These are phyloP conservation scores for Neurospora terricola DNA, from an alignment of 495 filamentous ascomycete genomes.

Conservation along the genomic window DNA sequence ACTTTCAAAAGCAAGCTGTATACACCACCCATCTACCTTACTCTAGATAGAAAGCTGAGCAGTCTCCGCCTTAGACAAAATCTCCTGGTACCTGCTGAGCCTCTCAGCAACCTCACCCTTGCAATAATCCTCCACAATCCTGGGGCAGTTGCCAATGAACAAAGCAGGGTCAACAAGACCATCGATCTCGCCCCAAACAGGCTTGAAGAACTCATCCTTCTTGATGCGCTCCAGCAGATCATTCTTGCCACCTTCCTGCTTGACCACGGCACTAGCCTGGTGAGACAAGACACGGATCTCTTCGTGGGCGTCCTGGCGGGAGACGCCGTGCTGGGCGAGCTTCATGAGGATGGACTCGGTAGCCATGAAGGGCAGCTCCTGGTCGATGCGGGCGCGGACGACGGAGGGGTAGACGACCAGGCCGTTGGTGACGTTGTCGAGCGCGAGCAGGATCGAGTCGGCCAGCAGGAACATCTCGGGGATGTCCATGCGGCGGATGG, in stretches of 20 bases:
- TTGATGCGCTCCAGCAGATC: conserved; percentile 78
- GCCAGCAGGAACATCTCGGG: conserved; percentile 71
- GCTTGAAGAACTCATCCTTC: conserved; percentile 65
- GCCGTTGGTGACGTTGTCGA: conserved; percentile 76
- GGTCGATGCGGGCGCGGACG: conserved; percentile 56
- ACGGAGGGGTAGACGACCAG: conserved; percentile 80
- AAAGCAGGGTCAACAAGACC: conserved; percentile 57
- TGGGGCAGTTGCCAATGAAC: conserved; percentile 51
- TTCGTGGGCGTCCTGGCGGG: conserved; percentile 87
- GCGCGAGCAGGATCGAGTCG: conserved; percentile 69
- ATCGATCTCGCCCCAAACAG: conserved; percentile 70
- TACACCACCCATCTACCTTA: background rate
- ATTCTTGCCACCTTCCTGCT: conserved; percentile 65
- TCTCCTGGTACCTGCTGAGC: conserved; percentile 17
- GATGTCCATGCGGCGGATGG: conserved; percentile 42
- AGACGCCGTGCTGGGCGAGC: conserved; percentile 61
- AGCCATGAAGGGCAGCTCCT: conserved; percentile 86
- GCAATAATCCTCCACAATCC: conserved; percentile 40
- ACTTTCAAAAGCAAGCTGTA: background rate
- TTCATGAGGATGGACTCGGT: conserved; percentile 86
- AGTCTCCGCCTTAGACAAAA: conserved; percentile 11
- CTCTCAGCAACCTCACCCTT: conserved; percentile 13
- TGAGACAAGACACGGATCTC: conserved; percentile 83
- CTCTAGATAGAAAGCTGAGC: conserved; percentile 22
- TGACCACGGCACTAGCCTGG: conserved; percentile 71